Evolutionary conservation across 73 alveolate genomes (phyloP).

Genomic region (Halteria grandinella): DNA sequence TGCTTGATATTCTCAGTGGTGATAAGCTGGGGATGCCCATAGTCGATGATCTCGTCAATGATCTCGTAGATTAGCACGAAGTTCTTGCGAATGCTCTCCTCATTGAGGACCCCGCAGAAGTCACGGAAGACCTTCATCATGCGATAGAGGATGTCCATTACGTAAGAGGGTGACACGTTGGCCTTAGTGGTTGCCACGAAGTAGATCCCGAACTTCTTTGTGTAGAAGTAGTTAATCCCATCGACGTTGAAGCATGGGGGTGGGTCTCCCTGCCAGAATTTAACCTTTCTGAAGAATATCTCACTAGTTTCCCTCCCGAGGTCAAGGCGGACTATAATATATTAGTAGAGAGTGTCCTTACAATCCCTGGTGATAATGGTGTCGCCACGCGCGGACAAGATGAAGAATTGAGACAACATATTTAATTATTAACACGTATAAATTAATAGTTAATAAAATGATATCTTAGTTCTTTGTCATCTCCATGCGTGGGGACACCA

Average conservation of each 20-base stretch:
- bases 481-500: conserved; percentile 49
- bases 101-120: conserved; percentile 85
- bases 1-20: conserved; percentile 87
- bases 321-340: conserved; percentile 71
- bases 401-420: conserved; percentile 72
- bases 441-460: conserved; percentile 14
- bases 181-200: conserved; percentile 76
- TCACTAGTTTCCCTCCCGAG: conserved; percentile 75
- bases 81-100: conserved; percentile 83
- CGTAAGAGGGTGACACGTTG: conserved; percentile 82
- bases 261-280: conserved; percentile 84
- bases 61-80: conserved; percentile 88
- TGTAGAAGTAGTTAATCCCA: conserved; percentile 76
- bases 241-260: conserved; percentile 87
- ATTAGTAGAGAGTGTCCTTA: not conserved
- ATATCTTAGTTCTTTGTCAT: conserved; percentile 47
- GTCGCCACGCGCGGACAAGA: conserved; percentile 81
- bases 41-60: conserved; percentile 86
- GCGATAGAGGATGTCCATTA: conserved; percentile 74
- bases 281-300: conserved; percentile 83
- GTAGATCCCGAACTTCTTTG: conserved; percentile 74
- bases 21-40: conserved; percentile 88
- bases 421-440: conserved; percentile 8
- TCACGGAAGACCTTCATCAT: conserved; percentile 85
- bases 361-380: conserved; percentile 85